Base-by-base conservation (phyloP, 345 rosid species). In the Citrus reticulata region DNA sequence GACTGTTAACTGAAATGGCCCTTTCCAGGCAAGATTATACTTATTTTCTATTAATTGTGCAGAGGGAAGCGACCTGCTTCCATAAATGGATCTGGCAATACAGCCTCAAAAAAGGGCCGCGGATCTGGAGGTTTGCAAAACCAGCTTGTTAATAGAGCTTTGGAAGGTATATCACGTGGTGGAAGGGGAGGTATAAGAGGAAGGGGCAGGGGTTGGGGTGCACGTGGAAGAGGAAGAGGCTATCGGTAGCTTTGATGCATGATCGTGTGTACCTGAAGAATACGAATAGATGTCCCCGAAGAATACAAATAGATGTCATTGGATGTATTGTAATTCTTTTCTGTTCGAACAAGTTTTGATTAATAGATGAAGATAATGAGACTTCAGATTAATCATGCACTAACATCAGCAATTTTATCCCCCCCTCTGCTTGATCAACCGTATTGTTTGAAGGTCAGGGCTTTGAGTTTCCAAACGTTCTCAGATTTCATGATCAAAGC, bases 101-200 rank as follows among this genome's bases (percentile, higher is more conserved):
- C 46, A 9, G 86, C 84, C 40, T 51, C 85, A 13, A 96, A 96
- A 84, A 94, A 84, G 81, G 93, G 97, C 35, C 93, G 97, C 22
- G 93, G 95, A 39, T 84, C 84, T 1, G 92, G 95, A 74, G 89
- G 91, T 60, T 29, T 88, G 77, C 95, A 81, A 73, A 91, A 86
- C 76, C 99, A 96, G 85, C 95, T 93, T 65, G 95, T 96, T 34
- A 94, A 87, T 76, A 90, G 93, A 86, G 98, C 98, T 70, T 87
- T 94, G 64, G 94, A 96, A 82, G 99, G 98, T 51, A 86, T 96
- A 82, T 89, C 98, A 64, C 85, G 83, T 79, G 92, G 96, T 75
- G 93, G 94, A 61, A 86, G 95, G 68, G 89, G 92, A 49, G 93
- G 93, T n/a, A 77, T 88, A 25, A 87, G 91, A 72, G 90, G 85